Evolutionary conservation across 202 grass and related monocot genomes (phyloP).

Genomic region (Carex sylvatica): DNA sequence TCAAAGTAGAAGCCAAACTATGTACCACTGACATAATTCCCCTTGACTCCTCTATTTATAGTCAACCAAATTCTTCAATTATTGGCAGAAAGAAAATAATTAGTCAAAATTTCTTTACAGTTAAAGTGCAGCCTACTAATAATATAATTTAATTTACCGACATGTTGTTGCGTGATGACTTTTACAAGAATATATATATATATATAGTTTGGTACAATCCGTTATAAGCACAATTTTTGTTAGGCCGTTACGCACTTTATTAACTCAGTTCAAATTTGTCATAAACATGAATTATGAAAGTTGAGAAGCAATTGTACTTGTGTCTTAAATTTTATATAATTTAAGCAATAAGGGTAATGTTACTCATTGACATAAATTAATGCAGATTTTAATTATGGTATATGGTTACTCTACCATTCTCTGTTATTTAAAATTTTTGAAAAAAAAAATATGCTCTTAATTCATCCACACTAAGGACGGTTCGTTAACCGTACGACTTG

Average conservation of each 20-base stretch:
- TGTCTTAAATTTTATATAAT: neutral
- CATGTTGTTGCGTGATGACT: neutral
- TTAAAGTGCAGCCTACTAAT: neutral
- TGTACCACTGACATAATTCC: neutral
- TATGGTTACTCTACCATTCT: no score
- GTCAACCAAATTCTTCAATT: neutral
- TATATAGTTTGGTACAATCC: neutral
- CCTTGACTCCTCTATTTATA: neutral
- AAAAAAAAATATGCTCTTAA: no score
- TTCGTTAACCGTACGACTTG: no score
- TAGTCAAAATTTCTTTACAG: neutral
- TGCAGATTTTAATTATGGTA: no score
- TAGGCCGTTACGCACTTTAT: slow-evolving; percentile 1
- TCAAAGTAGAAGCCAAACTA: neutral
- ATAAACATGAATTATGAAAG: neutral
- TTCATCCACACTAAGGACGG: no score
- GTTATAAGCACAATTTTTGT: neutral
- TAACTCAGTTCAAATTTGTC: neutral
- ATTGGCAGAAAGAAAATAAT: neutral
- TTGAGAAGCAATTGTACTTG: neutral
- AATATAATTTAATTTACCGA: neutral
- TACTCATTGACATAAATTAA: neutral
- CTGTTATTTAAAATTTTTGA: no score
- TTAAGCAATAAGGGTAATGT: neutral
- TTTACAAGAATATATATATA: neutral